These are phyloP conservation scores for Pleurotus eryngii DNA, from an alignment of 768 basidiomycete species.

Conservation along the genomic window DNA sequence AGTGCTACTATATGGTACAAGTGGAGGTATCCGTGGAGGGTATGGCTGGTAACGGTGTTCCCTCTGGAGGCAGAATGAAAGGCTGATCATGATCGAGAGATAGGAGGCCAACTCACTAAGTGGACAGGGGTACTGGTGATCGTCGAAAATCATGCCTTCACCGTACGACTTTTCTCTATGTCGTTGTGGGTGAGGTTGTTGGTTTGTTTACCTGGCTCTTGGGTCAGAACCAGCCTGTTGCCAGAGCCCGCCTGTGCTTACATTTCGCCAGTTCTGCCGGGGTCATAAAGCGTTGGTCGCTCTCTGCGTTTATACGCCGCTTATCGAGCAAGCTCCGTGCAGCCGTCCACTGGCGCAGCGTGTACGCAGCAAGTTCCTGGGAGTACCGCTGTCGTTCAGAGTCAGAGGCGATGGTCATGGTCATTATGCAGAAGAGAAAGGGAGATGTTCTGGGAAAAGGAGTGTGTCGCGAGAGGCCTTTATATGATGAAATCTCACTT, in stretches of 20 bases:
- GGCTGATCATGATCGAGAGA: no score
- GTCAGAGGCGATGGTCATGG: constrained; percentile 24
- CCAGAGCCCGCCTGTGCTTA: background rate
- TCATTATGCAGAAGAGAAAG: background rate
- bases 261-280: constrained; percentile 5
- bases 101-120: background rate
- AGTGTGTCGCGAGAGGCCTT: background rate
- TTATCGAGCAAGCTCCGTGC: constrained; percentile 26
- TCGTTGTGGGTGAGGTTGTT: background rate
- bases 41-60: no score
- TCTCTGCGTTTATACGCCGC: background rate
- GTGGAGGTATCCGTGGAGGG: no score
- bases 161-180: background rate
- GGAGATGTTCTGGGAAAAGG: background rate
- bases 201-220: background rate
- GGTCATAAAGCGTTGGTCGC: constrained; percentile 6
- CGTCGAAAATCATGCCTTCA: constrained; percentile 1
- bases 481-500: constrained; percentile 2
- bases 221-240: no score
- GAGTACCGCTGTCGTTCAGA: constrained; percentile 37
- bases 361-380: constrained; percentile 45
- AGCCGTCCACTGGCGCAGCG: constrained; percentile 40
- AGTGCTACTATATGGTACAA: no score
- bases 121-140: background rate
- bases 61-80: no score